Percentiles rank a stretch among this genome's conserved stretches.
These are phyloP conservation scores for Picea mariana DNA, from an alignment of 83 land plant species.

Conservation along the genomic window DNA sequence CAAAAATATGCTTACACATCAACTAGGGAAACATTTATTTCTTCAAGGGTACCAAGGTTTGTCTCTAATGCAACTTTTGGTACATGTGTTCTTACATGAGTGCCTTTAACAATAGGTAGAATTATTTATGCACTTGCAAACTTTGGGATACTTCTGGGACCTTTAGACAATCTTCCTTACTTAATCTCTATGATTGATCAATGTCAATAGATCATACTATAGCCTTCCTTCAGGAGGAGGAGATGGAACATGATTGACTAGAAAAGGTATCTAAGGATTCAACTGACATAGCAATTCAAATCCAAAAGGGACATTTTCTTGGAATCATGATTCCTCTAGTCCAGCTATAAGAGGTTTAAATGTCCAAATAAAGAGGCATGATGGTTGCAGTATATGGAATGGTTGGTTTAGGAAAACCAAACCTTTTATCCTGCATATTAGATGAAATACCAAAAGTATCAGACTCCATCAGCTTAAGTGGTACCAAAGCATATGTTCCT, in stretches of 20 bases:
- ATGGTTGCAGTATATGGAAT: constrained; percentile 79
- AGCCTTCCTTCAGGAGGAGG: constrained; percentile 54
- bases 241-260: constrained; percentile 45
- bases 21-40: constrained; percentile 56
- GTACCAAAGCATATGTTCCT: constrained; percentile 72
- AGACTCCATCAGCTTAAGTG: constrained; percentile 53
- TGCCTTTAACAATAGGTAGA: constrained; percentile 61
- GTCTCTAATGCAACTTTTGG: constrained; percentile 72
- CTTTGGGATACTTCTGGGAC: constrained; percentile 70
- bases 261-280: constrained; percentile 22
- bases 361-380: constrained; percentile 49
- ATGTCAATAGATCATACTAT: constrained; percentile 58
- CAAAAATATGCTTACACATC: constrained; percentile 46
- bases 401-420: constrained; percentile 86
- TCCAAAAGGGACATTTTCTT: constrained; percentile 53
- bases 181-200: constrained; percentile 40
- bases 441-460: constrained; percentile 78
- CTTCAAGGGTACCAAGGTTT: constrained; percentile 70
- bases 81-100: constrained; percentile 52
- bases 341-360: constrained; percentile 47
- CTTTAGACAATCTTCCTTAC: constrained; percentile 60
- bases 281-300: constrained; percentile 45
- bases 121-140: constrained; percentile 86
- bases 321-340: constrained; percentile 44
- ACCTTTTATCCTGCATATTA: constrained; percentile 70